Conservation (phyloP, 1,139 yeast genomes). For the Magnusiomyces tetraspermus region DNA sequence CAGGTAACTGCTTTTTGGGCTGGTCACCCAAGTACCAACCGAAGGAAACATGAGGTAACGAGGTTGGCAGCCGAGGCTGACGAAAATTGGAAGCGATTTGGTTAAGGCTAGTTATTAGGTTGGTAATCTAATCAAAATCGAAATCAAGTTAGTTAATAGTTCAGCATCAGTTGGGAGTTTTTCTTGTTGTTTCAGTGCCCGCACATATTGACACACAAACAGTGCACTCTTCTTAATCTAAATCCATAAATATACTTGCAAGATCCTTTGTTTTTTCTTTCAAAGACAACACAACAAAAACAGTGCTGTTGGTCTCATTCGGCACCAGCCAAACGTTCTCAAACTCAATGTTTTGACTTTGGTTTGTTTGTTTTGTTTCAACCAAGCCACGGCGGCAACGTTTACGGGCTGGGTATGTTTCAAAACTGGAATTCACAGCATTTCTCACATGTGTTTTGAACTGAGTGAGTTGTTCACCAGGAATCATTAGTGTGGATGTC, state of each 20-base stretch:
- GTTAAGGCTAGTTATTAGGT: background rate
- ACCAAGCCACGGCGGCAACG: too few species aligned
- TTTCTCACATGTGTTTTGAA: conserved; percentile 1
- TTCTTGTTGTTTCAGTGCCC: too few species aligned
- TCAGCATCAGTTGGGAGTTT: too few species aligned
- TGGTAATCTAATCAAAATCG: too few species aligned
- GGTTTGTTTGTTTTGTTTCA: background rate
- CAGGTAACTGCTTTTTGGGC: background rate
- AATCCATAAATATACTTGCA: background rate
- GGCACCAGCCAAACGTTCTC: background rate
- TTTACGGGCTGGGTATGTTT: too few species aligned
- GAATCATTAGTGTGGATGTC: conserved; percentile 29
- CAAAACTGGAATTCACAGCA: too few species aligned
- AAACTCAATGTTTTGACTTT: background rate
- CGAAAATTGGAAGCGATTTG: background rate
- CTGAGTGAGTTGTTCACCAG: background rate
- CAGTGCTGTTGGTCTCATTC: background rate
- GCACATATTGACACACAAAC: too few species aligned
- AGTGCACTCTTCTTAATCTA: too few species aligned
- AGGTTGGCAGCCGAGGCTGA: background rate
- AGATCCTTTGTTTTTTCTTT: background rate
- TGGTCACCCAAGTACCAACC: conserved; percentile 1
- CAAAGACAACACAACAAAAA: background rate
- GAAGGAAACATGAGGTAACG: conserved; percentile 2
- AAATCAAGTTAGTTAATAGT: too few species aligned